Evolutionary conservation across 768 basidiomycete genomes (phyloP).

Genomic region (Xanthoconium purpureum): DNA sequence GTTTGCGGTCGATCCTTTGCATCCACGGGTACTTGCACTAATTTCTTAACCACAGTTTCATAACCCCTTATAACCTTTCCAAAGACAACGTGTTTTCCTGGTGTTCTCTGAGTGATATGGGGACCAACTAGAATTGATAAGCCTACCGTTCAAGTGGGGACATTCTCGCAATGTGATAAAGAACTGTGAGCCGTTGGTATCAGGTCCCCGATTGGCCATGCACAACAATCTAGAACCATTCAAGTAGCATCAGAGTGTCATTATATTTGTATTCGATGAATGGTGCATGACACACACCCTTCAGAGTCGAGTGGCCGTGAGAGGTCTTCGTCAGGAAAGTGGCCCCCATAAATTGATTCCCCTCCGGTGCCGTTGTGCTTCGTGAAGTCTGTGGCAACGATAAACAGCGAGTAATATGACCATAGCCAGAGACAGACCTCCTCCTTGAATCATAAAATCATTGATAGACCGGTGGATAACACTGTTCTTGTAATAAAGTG

Average conservation of each 20-base stretch:
- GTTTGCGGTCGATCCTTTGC: slow-evolving; percentile 68
- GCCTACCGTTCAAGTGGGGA: slow-evolving; percentile 68
- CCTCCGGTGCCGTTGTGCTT: slow-evolving; percentile 78
- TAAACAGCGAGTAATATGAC: background rate
- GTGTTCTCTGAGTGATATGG: background rate
- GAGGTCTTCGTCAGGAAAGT: slow-evolving; percentile 78
- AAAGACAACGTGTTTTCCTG: slow-evolving; percentile 61
- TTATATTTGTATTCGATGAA: background rate
- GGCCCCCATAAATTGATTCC: slow-evolving; percentile 74
- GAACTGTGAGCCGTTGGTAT: slow-evolving; percentile 86
- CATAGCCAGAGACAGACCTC: slow-evolving; percentile 43
- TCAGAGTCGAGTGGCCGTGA: slow-evolving; percentile 58
- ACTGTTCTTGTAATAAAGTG: slow-evolving; percentile 80
- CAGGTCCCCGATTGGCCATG: slow-evolving; percentile 85
- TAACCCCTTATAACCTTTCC: slow-evolving; percentile 59
- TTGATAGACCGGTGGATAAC: slow-evolving; percentile 77
- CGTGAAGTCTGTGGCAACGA: slow-evolving; percentile 58
- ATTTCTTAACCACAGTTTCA: slow-evolving; percentile 53
- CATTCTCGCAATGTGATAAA: slow-evolving; percentile 79
- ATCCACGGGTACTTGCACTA: slow-evolving; percentile 67
- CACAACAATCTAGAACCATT: slow-evolving; percentile 57
- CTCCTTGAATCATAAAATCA: slow-evolving; percentile 79
- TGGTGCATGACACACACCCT: slow-evolving; percentile 40
- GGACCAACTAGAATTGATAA: background rate
- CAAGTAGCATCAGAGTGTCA: background rate